Conservation (phyloP, 495 filamentous ascomycete genomes). For the Hypoxylon lienhwacheense region DNA sequence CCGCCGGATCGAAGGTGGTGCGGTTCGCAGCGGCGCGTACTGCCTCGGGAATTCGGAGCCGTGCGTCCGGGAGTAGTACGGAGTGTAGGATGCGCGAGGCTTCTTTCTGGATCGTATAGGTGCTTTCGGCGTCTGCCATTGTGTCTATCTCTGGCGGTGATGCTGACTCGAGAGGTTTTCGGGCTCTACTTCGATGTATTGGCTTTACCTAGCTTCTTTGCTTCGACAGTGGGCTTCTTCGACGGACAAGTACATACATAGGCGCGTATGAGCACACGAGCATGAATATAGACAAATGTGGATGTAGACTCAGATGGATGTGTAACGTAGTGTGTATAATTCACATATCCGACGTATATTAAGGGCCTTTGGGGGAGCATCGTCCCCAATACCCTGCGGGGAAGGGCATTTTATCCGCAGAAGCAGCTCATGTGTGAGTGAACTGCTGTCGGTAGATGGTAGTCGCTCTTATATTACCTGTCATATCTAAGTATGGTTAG, state of each 20-base stretch:
- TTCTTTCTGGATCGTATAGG: conserved; percentile 36
- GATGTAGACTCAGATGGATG: not conserved
- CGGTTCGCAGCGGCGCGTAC: conserved; percentile 21
- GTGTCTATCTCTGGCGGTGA: not conserved
- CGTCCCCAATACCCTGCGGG: conserved; percentile 14
- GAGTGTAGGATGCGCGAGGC: conserved; percentile 33
- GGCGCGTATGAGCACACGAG: not conserved
- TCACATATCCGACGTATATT: not conserved
- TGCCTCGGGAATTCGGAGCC: conserved; percentile 23
- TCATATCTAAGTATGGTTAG: too few relatives aligned
- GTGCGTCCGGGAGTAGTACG: conserved; percentile 25
- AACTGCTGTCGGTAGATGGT: conserved; percentile 25
- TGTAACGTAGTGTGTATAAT: conserved; percentile 1
- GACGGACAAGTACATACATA: not conserved
- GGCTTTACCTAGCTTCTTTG: not conserved
- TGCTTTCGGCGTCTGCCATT: conserved; percentile 12
- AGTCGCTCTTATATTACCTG: too few relatives aligned
- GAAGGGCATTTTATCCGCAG: conserved; percentile 30
- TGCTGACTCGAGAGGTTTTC: too few relatives aligned
- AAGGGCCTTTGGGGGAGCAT: not conserved
- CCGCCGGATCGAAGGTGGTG: conserved; percentile 29
- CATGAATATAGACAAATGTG: not conserved
- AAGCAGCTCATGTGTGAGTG: not conserved
- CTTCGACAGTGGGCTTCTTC: not conserved
- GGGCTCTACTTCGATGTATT: not conserved